phyloP scores from a whole-genome alignment of 192 early-diverging fungal species.

The Coemansia sp. region DNA sequence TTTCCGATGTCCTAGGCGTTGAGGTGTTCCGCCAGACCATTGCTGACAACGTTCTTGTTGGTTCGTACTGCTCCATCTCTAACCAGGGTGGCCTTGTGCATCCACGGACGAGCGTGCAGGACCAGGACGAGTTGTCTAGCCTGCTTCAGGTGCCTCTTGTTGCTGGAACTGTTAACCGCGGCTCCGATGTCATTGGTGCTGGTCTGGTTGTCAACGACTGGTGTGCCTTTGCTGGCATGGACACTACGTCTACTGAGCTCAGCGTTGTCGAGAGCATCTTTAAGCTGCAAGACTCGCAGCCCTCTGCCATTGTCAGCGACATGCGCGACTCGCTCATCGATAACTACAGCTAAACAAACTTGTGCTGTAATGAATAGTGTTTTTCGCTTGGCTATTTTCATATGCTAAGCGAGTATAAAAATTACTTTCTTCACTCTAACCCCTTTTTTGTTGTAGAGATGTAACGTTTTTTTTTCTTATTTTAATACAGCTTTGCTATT shows the following conservation, averaged over 20 bases:
- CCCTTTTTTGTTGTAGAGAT: no score
- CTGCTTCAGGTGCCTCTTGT: slow-evolving; percentile 95
- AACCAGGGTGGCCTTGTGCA: slow-evolving; percentile 98
- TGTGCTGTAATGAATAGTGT: no score
- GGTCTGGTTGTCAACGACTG: slow-evolving; percentile 99
- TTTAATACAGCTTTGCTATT: no score
- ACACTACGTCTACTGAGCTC: slow-evolving; percentile 95
- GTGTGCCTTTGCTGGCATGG: slow-evolving; percentile 94
- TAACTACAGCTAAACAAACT: slow-evolving; percentile 59
- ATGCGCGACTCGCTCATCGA: slow-evolving; percentile 95
- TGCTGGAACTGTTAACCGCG: slow-evolving; percentile 98
- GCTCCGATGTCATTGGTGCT: slow-evolving; percentile 95
- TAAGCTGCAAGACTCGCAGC: slow-evolving; percentile 91
- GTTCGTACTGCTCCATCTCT: slow-evolving; percentile 90
- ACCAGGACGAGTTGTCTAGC: slow-evolving; percentile 96
- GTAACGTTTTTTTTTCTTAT: neutral
- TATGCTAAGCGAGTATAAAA: no score
- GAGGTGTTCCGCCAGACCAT: slow-evolving; percentile 99
- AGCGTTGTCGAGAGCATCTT: slow-evolving; percentile 97
- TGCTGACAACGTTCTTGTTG: slow-evolving; percentile 96
- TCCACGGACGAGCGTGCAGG: slow-evolving; percentile 91
- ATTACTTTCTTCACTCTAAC: no score
- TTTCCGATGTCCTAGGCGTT: slow-evolving; percentile 95
- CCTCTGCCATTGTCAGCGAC: slow-evolving; percentile 86
- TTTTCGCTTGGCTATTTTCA: no score